A percentile compares a stretch with the other conserved stretches of the same genome.
Evolutionary conservation across 495 filamentous ascomycete genomes (phyloP).

Genomic region (Parathielavia appendiculata): DNA sequence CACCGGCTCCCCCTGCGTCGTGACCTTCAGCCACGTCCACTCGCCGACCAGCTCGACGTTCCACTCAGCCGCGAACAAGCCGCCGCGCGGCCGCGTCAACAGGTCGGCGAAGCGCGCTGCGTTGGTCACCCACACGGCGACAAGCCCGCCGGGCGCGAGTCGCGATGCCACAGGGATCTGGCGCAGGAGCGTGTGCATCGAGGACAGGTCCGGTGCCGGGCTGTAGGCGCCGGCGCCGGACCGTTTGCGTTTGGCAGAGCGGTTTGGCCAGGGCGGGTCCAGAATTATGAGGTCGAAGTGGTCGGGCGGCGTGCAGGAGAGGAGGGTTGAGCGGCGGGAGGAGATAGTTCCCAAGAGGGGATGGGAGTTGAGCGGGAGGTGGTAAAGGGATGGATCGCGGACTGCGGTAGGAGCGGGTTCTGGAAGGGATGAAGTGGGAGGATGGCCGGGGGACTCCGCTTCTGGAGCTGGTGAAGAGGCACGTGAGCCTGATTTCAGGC

Average conservation of each 20-base stretch:
- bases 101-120: constrained; percentile 53
- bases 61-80: constrained; percentile 53
- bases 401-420: not conserved
- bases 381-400: not conserved
- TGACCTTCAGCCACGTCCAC: constrained; percentile 91
- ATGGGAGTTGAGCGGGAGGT: not conserved
- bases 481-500: not conserved
- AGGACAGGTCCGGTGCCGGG: constrained; percentile 42
- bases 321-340: not conserved
- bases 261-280: constrained; percentile 92
- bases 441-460: not conserved
- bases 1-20: constrained; percentile 62
- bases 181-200: constrained; percentile 41
- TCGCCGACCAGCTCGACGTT: constrained; percentile 66
- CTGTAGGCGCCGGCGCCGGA: constrained; percentile 42
- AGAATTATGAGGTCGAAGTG: constrained; percentile 75
- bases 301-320: not conserved
- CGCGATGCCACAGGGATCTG: constrained; percentile 53
- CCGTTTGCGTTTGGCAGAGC: constrained; percentile 67
- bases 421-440: not conserved
- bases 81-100: constrained; percentile 37
- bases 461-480: constrained; percentile 3
- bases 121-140: constrained; percentile 91
- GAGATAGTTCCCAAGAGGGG: not conserved
- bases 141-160: constrained; percentile 49